Percentiles rank a stretch among this genome's conserved stretches.
These are phyloP conservation scores for Solanum hybrid DNA, from an alignment of 305 asterid genomes.

Conservation along the genomic window DNA sequence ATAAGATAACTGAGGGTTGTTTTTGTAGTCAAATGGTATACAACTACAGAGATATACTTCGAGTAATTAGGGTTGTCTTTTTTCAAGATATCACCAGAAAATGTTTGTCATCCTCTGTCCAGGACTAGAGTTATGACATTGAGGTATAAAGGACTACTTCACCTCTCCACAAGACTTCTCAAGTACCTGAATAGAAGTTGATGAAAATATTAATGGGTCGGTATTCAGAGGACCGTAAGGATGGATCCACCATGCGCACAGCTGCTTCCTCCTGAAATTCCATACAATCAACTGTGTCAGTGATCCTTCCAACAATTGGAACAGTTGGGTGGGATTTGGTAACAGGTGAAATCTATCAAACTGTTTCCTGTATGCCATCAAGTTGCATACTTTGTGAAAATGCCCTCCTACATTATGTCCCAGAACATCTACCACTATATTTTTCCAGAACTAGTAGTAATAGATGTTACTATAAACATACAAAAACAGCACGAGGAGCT, in stretches of 20 bases:
- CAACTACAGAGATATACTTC: neutral
- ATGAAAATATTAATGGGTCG: conserved; percentile 85
- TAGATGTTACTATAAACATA: neutral
- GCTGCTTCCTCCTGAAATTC: conserved; percentile 83
- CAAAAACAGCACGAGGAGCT: neutral
- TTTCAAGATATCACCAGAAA: neutral
- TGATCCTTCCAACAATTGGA: conserved; percentile 4
- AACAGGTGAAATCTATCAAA: neutral
- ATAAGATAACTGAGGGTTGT: neutral
- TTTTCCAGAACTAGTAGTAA: neutral
- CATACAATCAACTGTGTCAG: conserved; percentile 1
- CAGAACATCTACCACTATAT: neutral
- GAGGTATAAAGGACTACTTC: neutral
- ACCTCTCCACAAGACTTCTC: neutral
- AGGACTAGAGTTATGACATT: neutral
- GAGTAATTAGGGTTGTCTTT: neutral
- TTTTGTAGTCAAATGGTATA: neutral
- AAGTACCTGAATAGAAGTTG: conserved; percentile 78
- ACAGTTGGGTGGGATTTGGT: neutral
- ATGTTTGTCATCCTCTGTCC: neutral
- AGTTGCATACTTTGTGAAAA: neutral
- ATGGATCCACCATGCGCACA: conserved; percentile 69
- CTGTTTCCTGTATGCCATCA: neutral
- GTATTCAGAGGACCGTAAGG: conserved; percentile 54
- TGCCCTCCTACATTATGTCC: neutral